These are phyloP conservation scores for Inosperma sp. DNA, from an alignment of 768 basidiomycete species.

Conservation along the genomic window DNA sequence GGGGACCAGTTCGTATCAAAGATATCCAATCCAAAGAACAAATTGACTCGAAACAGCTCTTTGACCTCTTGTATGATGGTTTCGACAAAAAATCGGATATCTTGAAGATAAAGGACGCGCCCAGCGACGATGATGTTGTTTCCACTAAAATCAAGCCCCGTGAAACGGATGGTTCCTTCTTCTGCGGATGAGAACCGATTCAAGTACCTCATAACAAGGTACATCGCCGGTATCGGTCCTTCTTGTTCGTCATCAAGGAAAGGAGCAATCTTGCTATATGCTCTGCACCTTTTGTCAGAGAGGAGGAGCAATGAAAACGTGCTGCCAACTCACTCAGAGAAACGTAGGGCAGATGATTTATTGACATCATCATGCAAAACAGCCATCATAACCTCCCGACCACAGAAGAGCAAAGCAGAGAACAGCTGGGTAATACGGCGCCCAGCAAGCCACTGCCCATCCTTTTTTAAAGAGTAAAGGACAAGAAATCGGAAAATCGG, in stretches of 20 bases:
- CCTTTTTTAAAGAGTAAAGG: background rate
- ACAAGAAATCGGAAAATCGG: background rate
- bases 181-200: conserved; percentile 10
- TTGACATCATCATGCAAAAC: background rate
- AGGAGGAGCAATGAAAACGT: background rate
- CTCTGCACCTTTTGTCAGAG: background rate
- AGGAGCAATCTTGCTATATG: conserved; percentile 14
- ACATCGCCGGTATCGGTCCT: conserved; percentile 6
- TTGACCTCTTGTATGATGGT: conserved; percentile 13
- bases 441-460: conserved; percentile 8
- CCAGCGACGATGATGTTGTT: conserved; percentile 16
- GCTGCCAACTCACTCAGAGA: background rate
- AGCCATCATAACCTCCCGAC: conserved; percentile 1
- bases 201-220: background rate
- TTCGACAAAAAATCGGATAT: conserved; percentile 14
- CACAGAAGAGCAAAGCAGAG: conserved; percentile 1
- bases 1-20: conserved; percentile 16
- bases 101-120: conserved; percentile 11
- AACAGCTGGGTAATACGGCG: conserved; percentile 2
- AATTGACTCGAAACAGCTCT: conserved; percentile 5
- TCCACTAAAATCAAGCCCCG: conserved; percentile 13
- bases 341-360: background rate
- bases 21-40: conserved; percentile 14
- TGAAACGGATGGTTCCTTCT: conserved; percentile 10
- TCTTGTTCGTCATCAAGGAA: conserved; percentile 12